phyloP scores from a whole-genome alignment of 2,329 filamentous ascomycete species.

The Alternaria conjuncta region DNA sequence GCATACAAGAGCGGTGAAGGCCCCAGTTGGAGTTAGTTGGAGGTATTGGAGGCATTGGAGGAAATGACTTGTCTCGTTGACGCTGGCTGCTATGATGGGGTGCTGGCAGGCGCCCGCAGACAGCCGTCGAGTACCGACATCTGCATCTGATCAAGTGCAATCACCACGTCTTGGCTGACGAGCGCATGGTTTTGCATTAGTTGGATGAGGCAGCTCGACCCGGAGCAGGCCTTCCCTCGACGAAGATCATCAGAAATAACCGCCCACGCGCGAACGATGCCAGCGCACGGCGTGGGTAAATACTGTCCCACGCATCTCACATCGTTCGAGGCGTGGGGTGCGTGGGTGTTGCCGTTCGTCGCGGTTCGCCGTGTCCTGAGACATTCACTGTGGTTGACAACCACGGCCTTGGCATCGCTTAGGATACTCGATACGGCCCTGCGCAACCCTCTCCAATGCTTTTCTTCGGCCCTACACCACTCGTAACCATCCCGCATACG shows the following conservation, averaged over 20 bases:
- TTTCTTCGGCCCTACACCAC: conserved; percentile 16
- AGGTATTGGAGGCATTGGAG: not conserved
- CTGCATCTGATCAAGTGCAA: conserved; percentile 11
- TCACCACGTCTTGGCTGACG: conserved; percentile 38
- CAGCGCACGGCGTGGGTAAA: conserved; percentile 10
- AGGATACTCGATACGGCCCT: conserved; percentile 15
- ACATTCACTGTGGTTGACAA: conserved; percentile 24
- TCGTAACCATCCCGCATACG: conserved; percentile 18
- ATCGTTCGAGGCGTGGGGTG: too few species aligned
- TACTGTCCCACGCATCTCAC: too few species aligned
- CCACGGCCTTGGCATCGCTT: conserved; percentile 30
- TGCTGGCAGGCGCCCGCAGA: conserved; percentile 10
- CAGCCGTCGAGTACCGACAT: conserved; percentile 2
- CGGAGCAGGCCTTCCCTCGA: conserved; percentile 11
- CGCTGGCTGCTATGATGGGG: not conserved
- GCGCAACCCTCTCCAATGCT: conserved; percentile 2
- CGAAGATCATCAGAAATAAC: conserved; percentile 5
- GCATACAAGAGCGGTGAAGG: conserved; percentile 43
- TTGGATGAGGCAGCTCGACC: conserved; percentile 15
- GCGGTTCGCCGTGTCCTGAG: conserved; percentile 11
- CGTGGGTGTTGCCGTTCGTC: conserved; percentile 1
- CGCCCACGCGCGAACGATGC: conserved; percentile 8
- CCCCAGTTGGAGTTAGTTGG: conserved; percentile 15
- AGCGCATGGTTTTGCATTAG: conserved; percentile 24
- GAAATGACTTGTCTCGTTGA: not conserved